Evolutionary conservation across 129 eudicot species (phyloP), one percentile per base, ranked within the genome.

Genomic region (Deinandra increscens): DNA sequence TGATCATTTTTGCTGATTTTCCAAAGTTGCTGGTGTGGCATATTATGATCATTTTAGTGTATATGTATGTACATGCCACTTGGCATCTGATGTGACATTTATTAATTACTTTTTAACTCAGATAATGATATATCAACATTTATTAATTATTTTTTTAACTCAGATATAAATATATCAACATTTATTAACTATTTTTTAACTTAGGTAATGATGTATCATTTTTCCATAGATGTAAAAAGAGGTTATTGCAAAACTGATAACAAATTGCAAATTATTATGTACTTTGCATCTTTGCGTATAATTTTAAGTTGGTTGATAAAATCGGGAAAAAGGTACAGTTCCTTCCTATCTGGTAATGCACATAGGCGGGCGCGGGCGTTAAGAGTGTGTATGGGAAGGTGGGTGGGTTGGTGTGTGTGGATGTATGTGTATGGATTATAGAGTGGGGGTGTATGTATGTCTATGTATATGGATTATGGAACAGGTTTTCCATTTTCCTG

Each of bases 51-150:
- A 26, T 26, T 42, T 42, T 42, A 42, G 46, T 42, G 46, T 42
- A 1, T 42, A 42, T 42, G 46, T 42, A 3, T 26, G 46, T 42
- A 3, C 3, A 26, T 26, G 31, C 31, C 31, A 26, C 31, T 26
- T 26, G 31, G 31, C 31, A 26, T 26, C 31, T 26, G 31, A 42
- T 42, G 14, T 42, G 46, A 10, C 76, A 26, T 13, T 64, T 41
- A 78, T 84, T 46, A 46, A 41, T 41, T 41, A 9, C 9, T 41
- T 8, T 41, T 8, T 2, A 41, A 41, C 45, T 8, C 45, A 41
- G n/a, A n/a, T n/a, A n/a, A n/a, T n/a, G n/a, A n/a, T n/a, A n/a
- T n/a, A n/a, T n/a, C n/a, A n/a, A n/a, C n/a, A n/a, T n/a, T n/a
- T n/a, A n/a, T n/a, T n/a, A n/a, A n/a, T n/a, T n/a, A n/a, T n/a